These are phyloP conservation scores for Epichloe brachyelytri DNA, from an alignment of 2,329 filamentous ascomycete species.

Conservation along the genomic window DNA sequence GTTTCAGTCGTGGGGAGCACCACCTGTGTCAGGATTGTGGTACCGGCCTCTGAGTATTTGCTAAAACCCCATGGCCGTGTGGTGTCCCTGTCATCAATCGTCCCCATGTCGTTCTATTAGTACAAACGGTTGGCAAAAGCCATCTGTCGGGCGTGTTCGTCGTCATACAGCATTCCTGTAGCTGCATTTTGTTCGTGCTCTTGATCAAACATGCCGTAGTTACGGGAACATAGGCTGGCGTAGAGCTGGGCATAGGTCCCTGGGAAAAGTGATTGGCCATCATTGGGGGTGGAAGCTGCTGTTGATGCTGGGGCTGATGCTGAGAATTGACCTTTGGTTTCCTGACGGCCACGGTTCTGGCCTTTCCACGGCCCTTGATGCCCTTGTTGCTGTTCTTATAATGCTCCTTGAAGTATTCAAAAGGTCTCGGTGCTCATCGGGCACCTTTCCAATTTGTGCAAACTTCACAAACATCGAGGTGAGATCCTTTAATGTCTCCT, in stretches of 20 bases:
- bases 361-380: constrained; percentile 89
- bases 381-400: constrained; percentile 99
- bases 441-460: constrained; percentile 42
- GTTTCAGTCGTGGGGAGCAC: not conserved
- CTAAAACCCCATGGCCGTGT: not conserved
- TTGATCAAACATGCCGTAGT: constrained; percentile 34
- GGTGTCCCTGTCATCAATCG: constrained; percentile 6
- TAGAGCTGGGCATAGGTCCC: constrained; percentile 16
- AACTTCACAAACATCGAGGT: constrained; percentile 57
- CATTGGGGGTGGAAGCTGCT: constrained; percentile 13
- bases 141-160: constrained; percentile 28
- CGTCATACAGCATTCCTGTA: constrained; percentile 30
- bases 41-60: not conserved
- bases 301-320: not conserved
- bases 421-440: constrained; percentile 57
- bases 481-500: constrained; percentile 54
- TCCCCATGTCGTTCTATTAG: constrained; percentile 13
- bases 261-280: constrained; percentile 13
- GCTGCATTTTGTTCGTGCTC: constrained; percentile 21
- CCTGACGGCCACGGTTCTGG: constrained; percentile 46
- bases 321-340: constrained; percentile 16
- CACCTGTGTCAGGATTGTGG: not conserved
- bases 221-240: constrained; percentile 18
- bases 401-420: constrained; percentile 72
- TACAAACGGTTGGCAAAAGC: constrained; percentile 32